Base-by-base conservation (phyloP, 192 early-diverging fungal genomes). In the Cladochytrium replicatum region DNA sequence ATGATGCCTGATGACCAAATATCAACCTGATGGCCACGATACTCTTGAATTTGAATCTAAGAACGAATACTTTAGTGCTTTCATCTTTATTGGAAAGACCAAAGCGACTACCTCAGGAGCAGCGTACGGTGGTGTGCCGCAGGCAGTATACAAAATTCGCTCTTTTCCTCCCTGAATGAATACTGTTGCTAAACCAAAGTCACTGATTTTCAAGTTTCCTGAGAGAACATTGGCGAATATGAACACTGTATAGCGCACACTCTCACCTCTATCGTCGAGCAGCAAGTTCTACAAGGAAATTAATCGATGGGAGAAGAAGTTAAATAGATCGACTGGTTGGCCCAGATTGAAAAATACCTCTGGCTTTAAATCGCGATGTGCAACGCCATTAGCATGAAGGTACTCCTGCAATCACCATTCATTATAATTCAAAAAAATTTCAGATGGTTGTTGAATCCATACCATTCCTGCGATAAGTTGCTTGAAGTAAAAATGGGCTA, bases 341-440 rank as follows among this genome's bases (percentile, higher is more conserved):
- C 15, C 19, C n/a, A 8, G 21, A 1, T 13, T 11, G 24, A 37
- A 19, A 6, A 43, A 13, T 15, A 68, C 67, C 65, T 89, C 86
- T 23, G 86, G 86, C 44, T 89, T 89, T 9, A 89, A 58, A 53
- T 89, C 86, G 23, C 86, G 58, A 66, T 89, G 86, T 7, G 69
- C 44, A 32, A 77, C 59, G 17, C 77, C 77, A n/a, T 52, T 31
- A 3, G 29, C 23, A 45, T 80, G 77, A 28, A 80, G 30, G 53
- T 78, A 73, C 28, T 62, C 65, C 66, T 72, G 13, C 22, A 15
- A 21, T 26, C 46, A 25, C 1, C 11, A 29, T 25, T 31, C 22
- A 50, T 7, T 26, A 26, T 17, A 13, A 15, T 48, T n/a, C 13
- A 43, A 13, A 27, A n/a, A 4, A 43, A 13, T 1, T 50, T 19